These are phyloP conservation scores for Ogataea hybrid DNA, from an alignment of 1,139 yeast species.

Conservation along the genomic window DNA sequence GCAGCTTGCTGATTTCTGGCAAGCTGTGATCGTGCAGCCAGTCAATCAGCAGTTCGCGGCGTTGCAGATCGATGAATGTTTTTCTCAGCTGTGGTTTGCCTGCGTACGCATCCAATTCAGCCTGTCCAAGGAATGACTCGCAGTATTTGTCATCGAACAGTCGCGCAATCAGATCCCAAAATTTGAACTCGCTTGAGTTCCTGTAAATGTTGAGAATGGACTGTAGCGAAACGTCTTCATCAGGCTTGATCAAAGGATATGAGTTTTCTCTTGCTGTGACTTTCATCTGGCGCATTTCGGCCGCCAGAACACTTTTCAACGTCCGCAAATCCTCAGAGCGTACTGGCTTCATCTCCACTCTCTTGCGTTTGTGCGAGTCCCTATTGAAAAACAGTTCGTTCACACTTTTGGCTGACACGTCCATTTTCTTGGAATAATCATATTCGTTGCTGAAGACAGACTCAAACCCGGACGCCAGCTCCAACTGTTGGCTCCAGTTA, in stretches of 20 bases:
- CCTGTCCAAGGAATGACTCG: constrained; percentile 19
- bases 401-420: constrained; percentile 34
- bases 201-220: constrained; percentile 29
- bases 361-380: constrained; percentile 23
- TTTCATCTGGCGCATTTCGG: constrained; percentile 14
- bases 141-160: constrained; percentile 49
- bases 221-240: constrained; percentile 30
- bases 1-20: constrained; percentile 40
- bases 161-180: too few relatives aligned
- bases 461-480: constrained; percentile 51
- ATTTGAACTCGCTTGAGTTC: constrained; percentile 26
- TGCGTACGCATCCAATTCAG: constrained; percentile 31
- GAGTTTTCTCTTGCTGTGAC: constrained; percentile 17
- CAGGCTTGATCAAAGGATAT: constrained; percentile 35
- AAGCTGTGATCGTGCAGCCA: constrained; percentile 60
- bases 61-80: constrained; percentile 35
- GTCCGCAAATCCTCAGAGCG: constrained; percentile 12
- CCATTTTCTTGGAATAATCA: constrained; percentile 22
- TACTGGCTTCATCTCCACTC: constrained; percentile 3
- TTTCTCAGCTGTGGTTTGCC: constrained; percentile 29
- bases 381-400: constrained; percentile 56
- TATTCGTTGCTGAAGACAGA: constrained; percentile 43
- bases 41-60: constrained; percentile 45
- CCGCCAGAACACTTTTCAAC: constrained; percentile 13
- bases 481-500: too few relatives aligned